A percentile compares a stretch with the other conserved stretches of the same genome.
phyloP scores from a whole-genome alignment of 2,329 filamentous ascomycete genomes.

The Apiospora koreana region DNA sequence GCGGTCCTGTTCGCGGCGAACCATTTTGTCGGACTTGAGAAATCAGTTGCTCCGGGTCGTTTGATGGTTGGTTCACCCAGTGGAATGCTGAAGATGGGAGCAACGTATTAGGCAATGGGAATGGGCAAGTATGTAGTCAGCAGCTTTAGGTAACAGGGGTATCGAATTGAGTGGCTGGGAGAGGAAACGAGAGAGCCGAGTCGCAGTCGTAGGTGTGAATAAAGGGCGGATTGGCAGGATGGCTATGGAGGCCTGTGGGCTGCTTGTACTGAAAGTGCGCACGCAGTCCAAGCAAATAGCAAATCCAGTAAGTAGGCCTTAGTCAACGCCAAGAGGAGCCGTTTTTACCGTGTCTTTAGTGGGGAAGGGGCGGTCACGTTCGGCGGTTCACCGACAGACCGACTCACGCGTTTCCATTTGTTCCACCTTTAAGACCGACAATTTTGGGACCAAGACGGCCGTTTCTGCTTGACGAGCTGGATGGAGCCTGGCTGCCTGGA shows the following conservation, averaged over 20 bases:
- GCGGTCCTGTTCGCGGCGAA: slow-evolving; percentile 35
- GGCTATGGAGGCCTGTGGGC: not conserved
- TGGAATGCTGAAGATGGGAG: not conserved
- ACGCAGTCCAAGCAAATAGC: not conserved
- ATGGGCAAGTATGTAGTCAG: not conserved
- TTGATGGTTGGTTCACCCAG: not conserved
- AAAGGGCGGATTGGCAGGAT: not conserved
- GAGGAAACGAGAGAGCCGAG: not conserved
- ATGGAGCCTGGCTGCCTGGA: not conserved
- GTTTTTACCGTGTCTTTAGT: not conserved
- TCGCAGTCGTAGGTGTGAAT: not conserved
- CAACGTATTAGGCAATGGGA: not conserved
- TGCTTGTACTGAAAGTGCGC: not conserved
- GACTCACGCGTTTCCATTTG: not conserved
- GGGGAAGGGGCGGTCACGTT: not conserved
- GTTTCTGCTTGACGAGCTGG: not conserved
- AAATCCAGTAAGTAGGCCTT: not conserved
- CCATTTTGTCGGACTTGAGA: not conserved
- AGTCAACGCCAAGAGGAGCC: not conserved
- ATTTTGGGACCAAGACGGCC: not conserved
- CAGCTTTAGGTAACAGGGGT: not conserved
- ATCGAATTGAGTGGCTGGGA: not conserved
- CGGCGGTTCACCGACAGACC: slow-evolving; percentile 1
- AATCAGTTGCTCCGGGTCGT: not conserved
- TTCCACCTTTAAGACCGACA: not conserved